Evolutionary conservation across 1,284 basidiomycete genomes (phyloP), one percentile per base, ranked within the genome.

Genomic region (Prillingera fragicola): DNA sequence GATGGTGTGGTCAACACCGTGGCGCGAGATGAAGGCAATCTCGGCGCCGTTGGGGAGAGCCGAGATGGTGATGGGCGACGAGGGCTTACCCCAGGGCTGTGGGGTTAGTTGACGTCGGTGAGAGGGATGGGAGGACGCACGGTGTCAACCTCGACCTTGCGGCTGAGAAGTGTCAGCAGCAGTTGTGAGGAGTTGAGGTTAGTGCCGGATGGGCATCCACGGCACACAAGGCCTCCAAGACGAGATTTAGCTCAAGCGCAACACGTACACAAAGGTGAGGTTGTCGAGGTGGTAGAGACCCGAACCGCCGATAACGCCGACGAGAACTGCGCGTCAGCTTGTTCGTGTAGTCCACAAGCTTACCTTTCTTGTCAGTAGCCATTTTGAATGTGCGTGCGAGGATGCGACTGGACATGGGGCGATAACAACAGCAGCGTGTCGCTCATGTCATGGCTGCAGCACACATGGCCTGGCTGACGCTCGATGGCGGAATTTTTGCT

Each of bases 21-120:
- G 94, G 10, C 94, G 81, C 0, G 94, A 85, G 41, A 98, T 74
- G 75, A 98, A 97, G 32, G 94, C 95, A 56, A 97, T 74, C 37
- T 78, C 79, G 4, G 78, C 77, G 21, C 88, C 87, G 0, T 82
- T 82, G 2, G 86, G 83, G 19, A 94, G 82, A 25, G 82, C 73
- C 21, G 81, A 83, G 67, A 97, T 90, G 9, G 84, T 84, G 60
- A 98, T 90, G 0, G 89, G 90, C 0, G 90, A 89, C 19, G 86
- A 90, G 1, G 94, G 87, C 53, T 78, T 76, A 19, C 94, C 94
- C 94, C 94, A 98, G 13, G 94, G 94, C 84, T 92, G 57, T n/a
- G n/a, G 5, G 32, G 21, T 44, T 23, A 38, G 36, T 44, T n/a
- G 45, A 9, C 13, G 55, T 31, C 42, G 34, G 37, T 12, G 18